Conservation (phyloP, 2,329 filamentous ascomycete species). For the Colletotrichum tropicicola region DNA sequence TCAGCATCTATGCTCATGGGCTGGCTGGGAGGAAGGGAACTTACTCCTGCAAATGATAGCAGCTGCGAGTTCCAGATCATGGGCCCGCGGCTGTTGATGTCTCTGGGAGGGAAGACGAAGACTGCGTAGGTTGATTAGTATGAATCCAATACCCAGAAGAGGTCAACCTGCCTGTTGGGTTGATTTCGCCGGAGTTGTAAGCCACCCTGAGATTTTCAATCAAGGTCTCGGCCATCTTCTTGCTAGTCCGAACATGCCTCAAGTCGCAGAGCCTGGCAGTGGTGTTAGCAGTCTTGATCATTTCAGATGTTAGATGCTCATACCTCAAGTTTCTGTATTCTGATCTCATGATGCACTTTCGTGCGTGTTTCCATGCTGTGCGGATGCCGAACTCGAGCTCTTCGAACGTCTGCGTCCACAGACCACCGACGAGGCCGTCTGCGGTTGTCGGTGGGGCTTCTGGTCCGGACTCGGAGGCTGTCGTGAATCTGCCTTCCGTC, state of each 20-base stretch:
- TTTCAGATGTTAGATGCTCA: background rate
- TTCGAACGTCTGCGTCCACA: constrained; percentile 28
- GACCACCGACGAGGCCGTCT: constrained; percentile 19
- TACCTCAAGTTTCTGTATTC: constrained; percentile 25
- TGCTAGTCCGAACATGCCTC: constrained; percentile 27
- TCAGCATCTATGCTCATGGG: background rate
- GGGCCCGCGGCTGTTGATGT: constrained; percentile 20
- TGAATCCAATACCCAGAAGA: background rate
- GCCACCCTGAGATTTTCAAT: constrained; percentile 22
- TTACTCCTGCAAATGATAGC: constrained; percentile 22
- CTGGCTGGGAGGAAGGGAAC: background rate
- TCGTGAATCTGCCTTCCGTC: constrained; percentile 15
- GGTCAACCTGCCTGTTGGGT: constrained; percentile 11
- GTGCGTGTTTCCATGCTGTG: constrained; percentile 24
- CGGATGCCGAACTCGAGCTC: constrained; percentile 26
- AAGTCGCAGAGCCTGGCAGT: constrained; percentile 12
- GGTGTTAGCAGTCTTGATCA: background rate
- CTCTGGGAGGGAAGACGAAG: constrained; percentile 26
- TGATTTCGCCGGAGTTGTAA: constrained; percentile 26
- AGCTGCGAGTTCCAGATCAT: constrained; percentile 30
- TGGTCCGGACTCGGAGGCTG: constrained; percentile 2
- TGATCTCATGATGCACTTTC: constrained; percentile 28
- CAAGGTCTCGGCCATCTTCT: constrained; percentile 28
- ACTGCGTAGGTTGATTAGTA: background rate
- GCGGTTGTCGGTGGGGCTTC: background rate